phyloP scores from a whole-genome alignment of 2,329 filamentous ascomycete species.

The Cercospora brassicicola region DNA sequence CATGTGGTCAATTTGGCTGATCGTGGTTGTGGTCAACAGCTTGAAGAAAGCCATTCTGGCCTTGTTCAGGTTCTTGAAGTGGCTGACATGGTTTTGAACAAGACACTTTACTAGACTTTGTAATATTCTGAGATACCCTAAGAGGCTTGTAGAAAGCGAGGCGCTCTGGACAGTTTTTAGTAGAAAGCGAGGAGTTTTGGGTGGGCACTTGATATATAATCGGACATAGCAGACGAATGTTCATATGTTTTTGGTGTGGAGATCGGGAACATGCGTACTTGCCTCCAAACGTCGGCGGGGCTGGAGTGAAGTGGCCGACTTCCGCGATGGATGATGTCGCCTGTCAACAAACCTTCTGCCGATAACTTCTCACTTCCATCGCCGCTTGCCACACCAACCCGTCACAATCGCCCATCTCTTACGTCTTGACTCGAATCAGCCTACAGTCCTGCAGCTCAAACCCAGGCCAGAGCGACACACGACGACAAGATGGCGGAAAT shows the following conservation, averaged over 20 bases:
- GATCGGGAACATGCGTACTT: neutral
- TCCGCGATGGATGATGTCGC: slow-evolving; percentile 5
- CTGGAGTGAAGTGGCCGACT: neutral
- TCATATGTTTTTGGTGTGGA: neutral
- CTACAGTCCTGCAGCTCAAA: neutral
- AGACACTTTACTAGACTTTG: neutral
- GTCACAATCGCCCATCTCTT: neutral
- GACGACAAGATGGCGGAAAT: slow-evolving; percentile 36
- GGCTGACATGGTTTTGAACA: slow-evolving; percentile 78
- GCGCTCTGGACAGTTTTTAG: neutral
- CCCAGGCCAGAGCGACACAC: neutral
- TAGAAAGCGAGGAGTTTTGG: neutral
- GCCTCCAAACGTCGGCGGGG: neutral
- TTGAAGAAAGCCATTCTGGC: slow-evolving; percentile 64
- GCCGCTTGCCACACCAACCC: neutral
- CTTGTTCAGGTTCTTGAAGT: slow-evolving; percentile 62
- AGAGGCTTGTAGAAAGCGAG: slow-evolving; percentile 10
- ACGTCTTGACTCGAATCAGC: neutral
- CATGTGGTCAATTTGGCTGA: slow-evolving; percentile 93
- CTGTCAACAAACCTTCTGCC: slow-evolving; percentile 6
- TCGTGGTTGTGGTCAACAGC: slow-evolving; percentile 74
- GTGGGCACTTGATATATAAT: neutral
- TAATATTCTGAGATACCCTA: slow-evolving; percentile 20
- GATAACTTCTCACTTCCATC: neutral
- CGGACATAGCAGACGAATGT: slow-evolving; percentile 2